Conservation (phyloP, 345 rosid species). For the Alliaria petiolata region DNA sequence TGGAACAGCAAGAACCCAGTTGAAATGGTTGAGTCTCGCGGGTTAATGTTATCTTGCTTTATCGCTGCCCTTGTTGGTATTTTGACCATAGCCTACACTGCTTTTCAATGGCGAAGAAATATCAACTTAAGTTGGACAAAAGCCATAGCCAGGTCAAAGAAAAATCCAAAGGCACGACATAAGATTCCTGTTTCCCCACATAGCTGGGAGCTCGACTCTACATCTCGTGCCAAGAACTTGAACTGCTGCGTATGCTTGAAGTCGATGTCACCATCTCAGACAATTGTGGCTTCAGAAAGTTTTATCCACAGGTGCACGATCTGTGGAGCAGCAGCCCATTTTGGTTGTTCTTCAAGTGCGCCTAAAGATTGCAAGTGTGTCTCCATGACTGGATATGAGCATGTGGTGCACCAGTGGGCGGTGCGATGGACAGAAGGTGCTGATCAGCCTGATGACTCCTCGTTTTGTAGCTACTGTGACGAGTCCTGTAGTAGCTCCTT, state of each 20-base stretch:
- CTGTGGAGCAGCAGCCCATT: slow-evolving; percentile 83
- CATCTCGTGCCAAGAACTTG: slow-evolving; percentile 72
- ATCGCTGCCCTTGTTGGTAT: slow-evolving; percentile 79
- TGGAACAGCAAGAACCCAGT: slow-evolving; percentile 49
- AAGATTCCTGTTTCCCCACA: slow-evolving; percentile 68
- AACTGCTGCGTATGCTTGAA: slow-evolving; percentile 89
- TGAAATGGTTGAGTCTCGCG: slow-evolving; percentile 50
- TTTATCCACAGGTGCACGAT: slow-evolving; percentile 56
- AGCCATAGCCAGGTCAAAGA: slow-evolving; percentile 89
- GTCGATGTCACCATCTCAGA: slow-evolving; percentile 66
- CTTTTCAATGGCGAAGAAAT: slow-evolving; percentile 96
- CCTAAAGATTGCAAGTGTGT: slow-evolving; percentile 87
- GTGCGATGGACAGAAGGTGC: slow-evolving; percentile 90
- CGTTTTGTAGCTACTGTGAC: slow-evolving; percentile 84
- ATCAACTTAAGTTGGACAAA: slow-evolving; percentile 92
- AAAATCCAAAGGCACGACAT: slow-evolving; percentile 80
- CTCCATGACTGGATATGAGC: slow-evolving; percentile 75
- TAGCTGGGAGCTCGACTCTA: slow-evolving; percentile 62
- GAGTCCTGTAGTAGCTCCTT: slow-evolving; percentile 89
- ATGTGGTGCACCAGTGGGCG: slow-evolving; percentile 91
- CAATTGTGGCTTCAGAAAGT: slow-evolving; percentile 54
- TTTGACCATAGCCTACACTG: slow-evolving; percentile 78
- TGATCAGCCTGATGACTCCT: slow-evolving; percentile 76
- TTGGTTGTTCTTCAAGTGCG: slow-evolving; percentile 59
- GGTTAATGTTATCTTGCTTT: slow-evolving; percentile 59